phyloP scores from a whole-genome alignment of 768 basidiomycete genomes.

The Hygrophoropsis aurantiaca region DNA sequence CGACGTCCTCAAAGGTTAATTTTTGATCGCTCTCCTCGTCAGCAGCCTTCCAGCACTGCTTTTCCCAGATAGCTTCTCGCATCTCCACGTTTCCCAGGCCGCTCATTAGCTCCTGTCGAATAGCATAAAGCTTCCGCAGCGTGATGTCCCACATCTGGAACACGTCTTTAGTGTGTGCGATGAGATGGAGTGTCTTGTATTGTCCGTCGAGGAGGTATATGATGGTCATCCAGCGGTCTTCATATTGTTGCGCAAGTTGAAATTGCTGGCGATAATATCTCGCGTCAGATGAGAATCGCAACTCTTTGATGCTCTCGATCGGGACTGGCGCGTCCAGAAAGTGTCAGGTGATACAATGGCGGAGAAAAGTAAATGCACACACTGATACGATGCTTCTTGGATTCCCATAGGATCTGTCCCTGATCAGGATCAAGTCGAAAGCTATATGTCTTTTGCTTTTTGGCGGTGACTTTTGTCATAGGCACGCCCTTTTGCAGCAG shows the following conservation, averaged over 20 bases:
- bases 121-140: constrained; percentile 59
- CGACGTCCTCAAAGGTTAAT: constrained; percentile 70
- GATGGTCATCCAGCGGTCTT: constrained; percentile 81
- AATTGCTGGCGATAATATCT: constrained; percentile 72
- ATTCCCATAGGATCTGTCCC: constrained; percentile 78
- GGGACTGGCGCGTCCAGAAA: constrained; percentile 55
- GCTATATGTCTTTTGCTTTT: constrained; percentile 67
- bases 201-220: constrained; percentile 75
- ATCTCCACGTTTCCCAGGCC: constrained; percentile 64
- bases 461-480: constrained; percentile 83
- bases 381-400: constrained; percentile 68
- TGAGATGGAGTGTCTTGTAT: constrained; percentile 85
- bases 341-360: not conserved
- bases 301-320: constrained; percentile 84
- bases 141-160: constrained; percentile 65
- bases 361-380: constrained; percentile 27
- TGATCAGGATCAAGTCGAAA: constrained; percentile 79
- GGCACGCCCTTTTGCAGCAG: constrained; percentile 61
- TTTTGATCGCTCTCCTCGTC: constrained; percentile 61
- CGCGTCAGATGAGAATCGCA: constrained; percentile 72
- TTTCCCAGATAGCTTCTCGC: constrained; percentile 72
- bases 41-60: constrained; percentile 78
- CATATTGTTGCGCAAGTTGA: constrained; percentile 58
- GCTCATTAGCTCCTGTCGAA: constrained; percentile 69
- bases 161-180: constrained; percentile 66